Base-by-base conservation (phyloP, 2,329 filamentous ascomycete species). In the Paracamarosporium sp. region DNA sequence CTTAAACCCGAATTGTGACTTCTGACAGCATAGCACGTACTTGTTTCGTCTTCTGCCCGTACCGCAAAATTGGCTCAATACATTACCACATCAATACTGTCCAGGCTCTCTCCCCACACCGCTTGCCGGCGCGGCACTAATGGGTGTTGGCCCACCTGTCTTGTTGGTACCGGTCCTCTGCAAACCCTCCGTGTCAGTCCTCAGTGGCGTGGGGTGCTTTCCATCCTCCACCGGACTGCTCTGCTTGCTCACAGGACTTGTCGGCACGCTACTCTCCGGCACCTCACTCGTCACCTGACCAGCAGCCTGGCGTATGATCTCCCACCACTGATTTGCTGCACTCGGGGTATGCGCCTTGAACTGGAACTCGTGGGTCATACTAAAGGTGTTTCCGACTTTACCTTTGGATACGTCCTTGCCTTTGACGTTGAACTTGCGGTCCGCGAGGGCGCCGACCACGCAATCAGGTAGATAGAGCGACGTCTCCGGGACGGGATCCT, bases 381-480 rank as follows among this genome's bases (percentile, higher is more conserved):
- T 86, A 64, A 97, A 86, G 73, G 92, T 94, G 80, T 89, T 90
- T 70, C 89, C 88, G 62, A 97, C 80, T 62, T 90, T 90, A 59
- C 84, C 82, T 73, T 91, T 90, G 70, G 89, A 90, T 55, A 89
- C 87, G 74, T 99, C 93, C 78, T 98, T 98, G 76, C 95, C 95
- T 82, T 97, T 97, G 76, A 99, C 84, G 71, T 88, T 92, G 84
- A 99, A 98, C 78, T 96, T 97, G 59, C 89, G 86, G 53, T 90
- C 93, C 64, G 83, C 88, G 28, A 87, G 77, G 22, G 81, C 84
- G 56, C 93, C 92, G 56, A 98, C 86, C 44, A 89, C 78, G 67
- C 94, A 96, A 68, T 99, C 95, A 11, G 95, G 93, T 1, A 99
- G 87, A 77, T 94, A 98, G 65, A 99, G 87, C 13, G 91, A 95